phyloP scores from a whole-genome alignment of 2,329 filamentous ascomycete species.

The Botryotinia calthae region DNA sequence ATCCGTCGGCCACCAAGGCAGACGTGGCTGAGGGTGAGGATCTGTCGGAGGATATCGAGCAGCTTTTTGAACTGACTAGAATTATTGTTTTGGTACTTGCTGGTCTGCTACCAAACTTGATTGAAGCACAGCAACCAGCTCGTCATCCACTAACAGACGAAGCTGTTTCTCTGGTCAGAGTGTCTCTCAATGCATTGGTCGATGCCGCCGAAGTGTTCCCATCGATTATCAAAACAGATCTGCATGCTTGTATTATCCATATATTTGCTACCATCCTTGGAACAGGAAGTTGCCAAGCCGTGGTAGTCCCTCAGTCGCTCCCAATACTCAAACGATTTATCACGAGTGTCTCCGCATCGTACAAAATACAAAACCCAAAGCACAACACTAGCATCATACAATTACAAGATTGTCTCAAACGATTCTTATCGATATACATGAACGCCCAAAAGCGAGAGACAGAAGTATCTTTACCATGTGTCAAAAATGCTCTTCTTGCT shows the following conservation, averaged over 20 bases:
- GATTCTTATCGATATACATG: constrained; percentile 77
- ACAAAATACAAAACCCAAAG: constrained; percentile 40
- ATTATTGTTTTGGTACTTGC: constrained; percentile 94
- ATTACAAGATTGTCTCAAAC: constrained; percentile 75
- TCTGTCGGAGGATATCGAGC: constrained; percentile 94
- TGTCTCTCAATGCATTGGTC: constrained; percentile 82
- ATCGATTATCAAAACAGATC: constrained; percentile 90
- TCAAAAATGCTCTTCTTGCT: constrained; percentile 88
- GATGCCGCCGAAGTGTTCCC: constrained; percentile 96
- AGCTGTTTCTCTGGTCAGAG: constrained; percentile 73
- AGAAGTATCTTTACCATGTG: constrained; percentile 77
- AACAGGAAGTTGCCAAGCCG: constrained; percentile 80
- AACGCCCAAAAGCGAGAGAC: constrained; percentile 71
- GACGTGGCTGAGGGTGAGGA: constrained; percentile 68
- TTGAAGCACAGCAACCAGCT: constrained; percentile 58
- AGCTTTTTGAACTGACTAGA: constrained; percentile 92
- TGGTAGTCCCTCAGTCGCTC: constrained; percentile 84
- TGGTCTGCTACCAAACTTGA: constrained; percentile 79
- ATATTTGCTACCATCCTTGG: constrained; percentile 92
- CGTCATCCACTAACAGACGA: constrained; percentile 83
- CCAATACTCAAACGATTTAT: constrained; percentile 92
- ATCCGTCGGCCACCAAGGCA: constrained; percentile 78
- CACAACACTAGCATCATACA: constrained; percentile 49
- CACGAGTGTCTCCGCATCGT: constrained; percentile 61
- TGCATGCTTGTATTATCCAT: constrained; percentile 94